phyloP scores from a whole-genome alignment of 1,139 yeast genomes.

The Hansenula sp. region DNA sequence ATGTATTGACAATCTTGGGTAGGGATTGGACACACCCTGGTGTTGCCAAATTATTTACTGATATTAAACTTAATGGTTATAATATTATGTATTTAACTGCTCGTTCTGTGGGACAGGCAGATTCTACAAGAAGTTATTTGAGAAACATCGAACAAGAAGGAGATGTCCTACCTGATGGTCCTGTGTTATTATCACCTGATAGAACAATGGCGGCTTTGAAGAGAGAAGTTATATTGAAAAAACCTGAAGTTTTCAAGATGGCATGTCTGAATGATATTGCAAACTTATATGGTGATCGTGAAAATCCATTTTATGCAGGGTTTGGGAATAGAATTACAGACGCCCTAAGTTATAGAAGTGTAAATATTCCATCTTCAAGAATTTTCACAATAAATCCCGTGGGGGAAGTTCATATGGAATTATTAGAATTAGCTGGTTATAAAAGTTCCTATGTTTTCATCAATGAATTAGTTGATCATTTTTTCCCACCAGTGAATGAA shows the following conservation, averaged over 20 bases:
- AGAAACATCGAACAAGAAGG: conserved; percentile 77
- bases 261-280: conserved; percentile 90
- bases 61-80: conserved; percentile 83
- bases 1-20: conserved; percentile 89
- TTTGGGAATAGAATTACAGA: conserved; percentile 97
- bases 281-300: conserved; percentile 45
- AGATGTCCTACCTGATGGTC: conserved; percentile 76
- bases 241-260: conserved; percentile 98
- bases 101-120: conserved; percentile 94
- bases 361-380: conserved; percentile 90
- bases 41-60: conserved; percentile 86
- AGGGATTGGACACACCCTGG: conserved; percentile 98
- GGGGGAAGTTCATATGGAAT: conserved; percentile 97
- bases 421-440: conserved; percentile 90
- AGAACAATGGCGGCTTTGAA: conserved; percentile 92
- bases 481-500: conserved; percentile 81
- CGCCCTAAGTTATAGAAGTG: conserved; percentile 91
- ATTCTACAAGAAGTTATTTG: conserved; percentile 82
- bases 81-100: conserved; percentile 93
- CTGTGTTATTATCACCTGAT: conserved; percentile 94
- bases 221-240: conserved; percentile 87
- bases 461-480: conserved; percentile 94
- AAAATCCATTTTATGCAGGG: conserved; percentile 93
- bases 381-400: conserved; percentile 95
- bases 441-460: conserved; percentile 84